A percentile compares a stretch with the other conserved stretches of the same genome.
These are phyloP conservation scores for Leucocoprinus sp. DNA, from an alignment of 768 basidiomycete genomes.

Conservation along the genomic window DNA sequence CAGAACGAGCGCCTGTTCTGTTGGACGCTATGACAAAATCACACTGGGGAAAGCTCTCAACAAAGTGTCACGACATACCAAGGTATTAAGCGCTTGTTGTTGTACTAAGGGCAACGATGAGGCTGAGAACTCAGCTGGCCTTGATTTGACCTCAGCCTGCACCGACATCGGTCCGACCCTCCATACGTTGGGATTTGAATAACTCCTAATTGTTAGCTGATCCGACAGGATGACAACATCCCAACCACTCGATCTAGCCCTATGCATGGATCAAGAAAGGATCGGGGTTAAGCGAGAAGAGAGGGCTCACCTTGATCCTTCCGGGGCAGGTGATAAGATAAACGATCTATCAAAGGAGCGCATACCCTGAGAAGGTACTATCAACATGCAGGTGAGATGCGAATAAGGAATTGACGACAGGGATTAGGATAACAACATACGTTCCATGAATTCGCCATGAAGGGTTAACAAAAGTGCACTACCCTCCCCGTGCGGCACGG, in stretches of 20 bases:
- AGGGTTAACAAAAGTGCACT: conserved; percentile 64
- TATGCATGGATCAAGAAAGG: conserved; percentile 15
- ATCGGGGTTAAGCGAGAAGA: background rate
- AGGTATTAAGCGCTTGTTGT: conserved; percentile 40
- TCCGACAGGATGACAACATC: conserved; percentile 86
- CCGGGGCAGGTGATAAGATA: conserved; percentile 71
- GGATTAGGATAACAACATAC: conserved; percentile 28
- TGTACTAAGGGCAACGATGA: conserved; percentile 32
- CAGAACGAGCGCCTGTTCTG: conserved; percentile 61
- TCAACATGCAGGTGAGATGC: conserved; percentile 7
- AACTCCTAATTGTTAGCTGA: conserved; percentile 74
- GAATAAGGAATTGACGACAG: background rate
- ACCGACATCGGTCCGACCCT: conserved; percentile 65
- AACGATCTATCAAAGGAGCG: conserved; percentile 94
- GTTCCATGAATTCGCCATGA: conserved; percentile 88
- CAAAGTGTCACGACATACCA: conserved; percentile 41
- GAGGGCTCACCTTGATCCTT: conserved; percentile 70
- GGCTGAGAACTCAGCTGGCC: conserved; percentile 20
- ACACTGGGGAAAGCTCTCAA: conserved; percentile 1
- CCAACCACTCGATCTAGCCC: conserved; percentile 83
- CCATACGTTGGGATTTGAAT: conserved; percentile 79
- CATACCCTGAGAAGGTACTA: conserved; percentile 51
- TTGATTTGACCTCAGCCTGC: conserved; percentile 38
- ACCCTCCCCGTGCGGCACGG: conserved; percentile 52
- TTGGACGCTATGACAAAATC: conserved; percentile 43